Evolutionary conservation across 805 yeast genomes (phyloP).

Genomic region (Starmerella asiatica): DNA sequence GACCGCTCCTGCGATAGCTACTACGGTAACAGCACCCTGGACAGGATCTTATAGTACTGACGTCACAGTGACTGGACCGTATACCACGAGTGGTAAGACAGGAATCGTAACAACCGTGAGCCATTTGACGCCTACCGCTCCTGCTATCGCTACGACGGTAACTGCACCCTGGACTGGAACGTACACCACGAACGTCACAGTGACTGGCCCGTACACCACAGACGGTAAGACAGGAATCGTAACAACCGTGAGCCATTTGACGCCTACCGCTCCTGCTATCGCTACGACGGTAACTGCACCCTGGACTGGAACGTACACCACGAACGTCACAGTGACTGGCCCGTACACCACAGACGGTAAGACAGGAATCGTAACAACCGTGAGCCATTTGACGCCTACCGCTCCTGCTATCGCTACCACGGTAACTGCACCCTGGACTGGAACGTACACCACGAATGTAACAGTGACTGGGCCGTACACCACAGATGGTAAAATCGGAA

Average conservation of each 20-base stretch:
- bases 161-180: slow-evolving; percentile 3
- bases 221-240: background rate
- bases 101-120: slow-evolving; percentile 1
- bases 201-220: slow-evolving; percentile 2
- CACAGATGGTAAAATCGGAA: slow-evolving; percentile 2
- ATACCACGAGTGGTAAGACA: slow-evolving; percentile 1
- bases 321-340: slow-evolving; percentile 1
- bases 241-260: slow-evolving; percentile 1
- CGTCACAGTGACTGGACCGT: slow-evolving; percentile 2
- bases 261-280: slow-evolving; percentile 5
- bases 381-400: slow-evolving; percentile 6
- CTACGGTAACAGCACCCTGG: background rate
- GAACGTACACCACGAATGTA: background rate
- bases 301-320: background rate
- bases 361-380: slow-evolving; percentile 1
- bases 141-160: background rate
- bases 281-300: slow-evolving; percentile 1
- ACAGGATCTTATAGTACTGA: background rate
- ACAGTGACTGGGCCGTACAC: slow-evolving; percentile 3
- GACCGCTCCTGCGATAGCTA: background rate
- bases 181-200: background rate
- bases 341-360: slow-evolving; percentile 1
- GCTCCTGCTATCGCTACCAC: slow-evolving; percentile 1
- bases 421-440: background rate
- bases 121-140: slow-evolving; percentile 2